A percentile compares a stretch with the other conserved stretches of the same genome.
Conservation (phyloP, 73 alveolate species). For the Symbiodinium natans region DNA sequence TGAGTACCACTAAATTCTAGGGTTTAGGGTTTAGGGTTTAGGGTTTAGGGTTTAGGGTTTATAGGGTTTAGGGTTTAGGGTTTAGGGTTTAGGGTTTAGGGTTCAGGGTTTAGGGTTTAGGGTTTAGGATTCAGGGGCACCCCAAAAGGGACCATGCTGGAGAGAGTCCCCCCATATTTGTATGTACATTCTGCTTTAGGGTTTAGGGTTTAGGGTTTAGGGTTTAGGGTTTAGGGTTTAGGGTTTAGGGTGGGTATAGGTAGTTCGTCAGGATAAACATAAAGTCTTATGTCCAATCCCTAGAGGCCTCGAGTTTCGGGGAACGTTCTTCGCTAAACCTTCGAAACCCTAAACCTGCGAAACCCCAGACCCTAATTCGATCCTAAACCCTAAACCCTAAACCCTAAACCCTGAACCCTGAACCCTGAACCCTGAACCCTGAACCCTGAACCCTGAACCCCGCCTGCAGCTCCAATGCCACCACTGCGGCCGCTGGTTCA, state of each 20-base stretch:
- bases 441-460: not conserved
- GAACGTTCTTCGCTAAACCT: not conserved
- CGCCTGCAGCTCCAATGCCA: constrained; percentile 46
- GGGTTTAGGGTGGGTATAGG: too few species aligned
- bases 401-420: not conserved
- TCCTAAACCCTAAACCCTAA: not conserved
- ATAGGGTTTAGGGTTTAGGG: too few species aligned
- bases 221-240: too few species aligned
- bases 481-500: constrained; percentile 84
- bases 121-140: not conserved
- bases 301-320: too few species aligned
- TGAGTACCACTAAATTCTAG: too few species aligned
- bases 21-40: not conserved
- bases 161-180: not conserved
- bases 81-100: too few species aligned
- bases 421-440: not conserved
- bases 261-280: too few species aligned
- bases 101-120: too few species aligned
- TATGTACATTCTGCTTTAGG: too few species aligned
- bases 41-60: too few species aligned
- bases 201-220: too few species aligned
- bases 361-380: not conserved
- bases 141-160: not conserved
- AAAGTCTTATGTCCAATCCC: too few species aligned
- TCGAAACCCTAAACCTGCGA: not conserved